Evolutionary conservation across 345 rosid genomes (phyloP), one percentile per base, ranked within the genome.

Genomic region (Pugionium dolabratum): DNA sequence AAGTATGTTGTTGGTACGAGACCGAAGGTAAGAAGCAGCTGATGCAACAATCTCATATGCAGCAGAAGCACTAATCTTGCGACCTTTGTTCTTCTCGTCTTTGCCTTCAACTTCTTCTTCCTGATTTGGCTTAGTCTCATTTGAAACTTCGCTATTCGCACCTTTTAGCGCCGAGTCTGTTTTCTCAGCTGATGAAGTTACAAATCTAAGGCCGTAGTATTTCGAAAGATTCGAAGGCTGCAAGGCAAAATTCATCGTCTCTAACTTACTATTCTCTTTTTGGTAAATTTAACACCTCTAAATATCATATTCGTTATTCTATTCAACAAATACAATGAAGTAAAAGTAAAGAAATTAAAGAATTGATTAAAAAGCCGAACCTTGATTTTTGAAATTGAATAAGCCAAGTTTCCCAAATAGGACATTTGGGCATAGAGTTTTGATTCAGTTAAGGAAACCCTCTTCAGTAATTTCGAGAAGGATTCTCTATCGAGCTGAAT

Each of bases 131-230:
- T 65, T 70, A 54, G 55, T 74, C 62, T 83, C 91, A 50, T 56
- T 9, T 30, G 85, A 67, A 46, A 54, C 53, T 41, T 65, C 31
- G 32, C 1, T 34, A 48, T 79, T 74, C 55, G 65, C 91, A 53
- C 72, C 55, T 78, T 82, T 79, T 45, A 35, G 59, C 0, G 84
- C 82, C 26, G 76, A 54, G 47, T 80, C 84, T 72, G 82, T 85
- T 78, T 83, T 86, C 71, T 85, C 90, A 11, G 85, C 45, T 0
- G 99, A 93, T 46, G 97, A 93, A 69, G 92, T 90, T 39, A 93
- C 84, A 50, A 84, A 78, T 3, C 65, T 78, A 8, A 93, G 75
- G 4, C 95, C 92, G 0, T 82, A 82, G 70, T 70, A 66, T 70
- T 82, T 83, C 32, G 85, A 74, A 37, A 88, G 83, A 78, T 77